Evolutionary conservation across 805 yeast species (phyloP).

Genomic region (Sugiyamaella boreocaroliniensis): DNA sequence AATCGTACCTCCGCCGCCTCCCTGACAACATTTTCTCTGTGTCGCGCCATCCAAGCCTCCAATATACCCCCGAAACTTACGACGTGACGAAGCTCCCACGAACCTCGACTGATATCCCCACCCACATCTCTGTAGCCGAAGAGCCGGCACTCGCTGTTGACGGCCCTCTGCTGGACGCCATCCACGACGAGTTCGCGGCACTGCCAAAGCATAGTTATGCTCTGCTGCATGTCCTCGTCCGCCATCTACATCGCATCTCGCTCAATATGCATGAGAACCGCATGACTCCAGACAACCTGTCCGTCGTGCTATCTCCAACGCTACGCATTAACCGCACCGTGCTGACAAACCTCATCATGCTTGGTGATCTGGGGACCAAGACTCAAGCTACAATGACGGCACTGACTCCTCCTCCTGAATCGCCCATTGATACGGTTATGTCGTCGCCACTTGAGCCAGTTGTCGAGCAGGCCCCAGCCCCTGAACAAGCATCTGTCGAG

Average conservation of each 20-base stretch:
- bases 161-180: conserved; percentile 7
- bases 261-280: conserved; percentile 16
- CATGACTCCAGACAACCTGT: conserved; percentile 27
- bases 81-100: not conserved
- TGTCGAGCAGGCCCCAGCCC: not conserved
- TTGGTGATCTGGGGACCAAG: not conserved
- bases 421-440: not conserved
- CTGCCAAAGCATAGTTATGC: conserved; percentile 20
- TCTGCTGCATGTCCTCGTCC: conserved; percentile 21
- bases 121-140: not conserved
- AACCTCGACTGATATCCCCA: not conserved
- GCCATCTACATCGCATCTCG: conserved; percentile 24
- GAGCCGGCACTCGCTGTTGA: not conserved
- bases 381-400: not conserved
- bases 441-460: not conserved
- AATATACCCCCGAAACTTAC: not conserved
- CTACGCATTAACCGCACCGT: conserved; percentile 22
- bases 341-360: conserved; percentile 20
- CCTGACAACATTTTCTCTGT: conserved; percentile 24
- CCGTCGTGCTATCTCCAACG: conserved; percentile 29
- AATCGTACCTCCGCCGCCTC: conserved; percentile 25
- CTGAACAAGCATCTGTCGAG: not conserved
- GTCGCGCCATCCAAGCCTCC: not conserved
- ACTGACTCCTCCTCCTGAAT: not conserved
- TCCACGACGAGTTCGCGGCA: conserved; percentile 15